Percentiles rank a stretch among this genome's conserved stretches.
Conservation (phyloP, 768 basidiomycete genomes). For the Boletus subcaerulescens region DNA sequence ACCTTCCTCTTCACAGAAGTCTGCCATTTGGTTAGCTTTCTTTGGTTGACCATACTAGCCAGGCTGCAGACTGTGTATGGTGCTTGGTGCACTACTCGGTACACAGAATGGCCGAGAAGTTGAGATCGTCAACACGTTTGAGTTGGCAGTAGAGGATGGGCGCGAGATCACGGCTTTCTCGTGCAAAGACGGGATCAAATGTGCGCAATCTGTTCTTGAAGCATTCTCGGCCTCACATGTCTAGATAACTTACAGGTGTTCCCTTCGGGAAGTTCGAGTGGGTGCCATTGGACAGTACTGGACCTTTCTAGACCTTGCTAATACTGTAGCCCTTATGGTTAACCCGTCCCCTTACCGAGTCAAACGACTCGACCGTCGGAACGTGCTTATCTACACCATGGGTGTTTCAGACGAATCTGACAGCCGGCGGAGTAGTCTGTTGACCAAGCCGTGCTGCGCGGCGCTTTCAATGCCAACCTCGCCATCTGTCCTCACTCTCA, state of each 20-base stretch:
- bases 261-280: constrained; percentile 49
- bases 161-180: constrained; percentile 78
- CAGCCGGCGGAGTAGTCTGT: too few species aligned
- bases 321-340: too few species aligned
- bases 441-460: too few species aligned
- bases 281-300: too few species aligned
- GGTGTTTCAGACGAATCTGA: too few species aligned
- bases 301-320: too few species aligned
- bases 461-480: too few species aligned
- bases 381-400: too few species aligned
- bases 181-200: constrained; percentile 87
- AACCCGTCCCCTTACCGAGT: too few species aligned
- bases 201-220: constrained; percentile 38
- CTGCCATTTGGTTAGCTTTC: constrained; percentile 60
- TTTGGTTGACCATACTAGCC: background rate
- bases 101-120: constrained; percentile 93
- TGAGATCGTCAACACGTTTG: constrained; percentile 96
- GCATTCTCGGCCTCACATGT: constrained; percentile 4
- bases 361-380: too few species aligned
- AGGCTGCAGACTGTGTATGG: constrained; percentile 42
- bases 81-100: constrained; percentile 90
- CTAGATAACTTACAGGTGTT: constrained; percentile 93
- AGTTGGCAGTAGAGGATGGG: constrained; percentile 63
- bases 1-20: constrained; percentile 9
- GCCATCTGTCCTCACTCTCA: too few species aligned